These are phyloP conservation scores for Ascocoryne sarcoides DNA, from an alignment of 2,329 filamentous ascomycete genomes.

Conservation along the genomic window DNA sequence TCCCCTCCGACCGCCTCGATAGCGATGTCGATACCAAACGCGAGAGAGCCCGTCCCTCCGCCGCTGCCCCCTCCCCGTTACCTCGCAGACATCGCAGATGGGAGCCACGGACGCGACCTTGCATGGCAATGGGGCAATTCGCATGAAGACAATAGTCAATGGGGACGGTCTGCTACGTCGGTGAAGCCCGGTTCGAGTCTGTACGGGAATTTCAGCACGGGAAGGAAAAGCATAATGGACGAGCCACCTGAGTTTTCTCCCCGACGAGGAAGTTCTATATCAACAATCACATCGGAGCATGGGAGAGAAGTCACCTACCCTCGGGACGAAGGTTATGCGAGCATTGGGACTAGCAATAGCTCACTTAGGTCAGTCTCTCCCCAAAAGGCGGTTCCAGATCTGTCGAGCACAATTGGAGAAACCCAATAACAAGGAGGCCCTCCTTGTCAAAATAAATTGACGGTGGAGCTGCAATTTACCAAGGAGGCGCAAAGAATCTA, in stretches of 20 bases:
- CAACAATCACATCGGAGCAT: slow-evolving; percentile 37
- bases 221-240: slow-evolving; percentile 18
- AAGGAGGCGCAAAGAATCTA: no score
- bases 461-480: no score
- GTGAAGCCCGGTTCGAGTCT: slow-evolving; percentile 42
- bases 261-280: slow-evolving; percentile 31
- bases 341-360: slow-evolving; percentile 27
- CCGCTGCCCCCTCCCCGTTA: slow-evolving; percentile 55
- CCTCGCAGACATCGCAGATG: slow-evolving; percentile 44
- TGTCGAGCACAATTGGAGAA: neutral
- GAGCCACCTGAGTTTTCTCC: slow-evolving; percentile 22
- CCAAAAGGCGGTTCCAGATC: neutral
- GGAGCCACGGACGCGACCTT: slow-evolving; percentile 52
- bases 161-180: slow-evolving; percentile 34
- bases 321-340: slow-evolving; percentile 30
- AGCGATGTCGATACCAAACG: slow-evolving; percentile 55
- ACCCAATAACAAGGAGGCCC: neutral
- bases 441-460: no score
- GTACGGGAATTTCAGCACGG: slow-evolving; percentile 35
- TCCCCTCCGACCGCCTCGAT: slow-evolving; percentile 35
- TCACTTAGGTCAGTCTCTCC: slow-evolving; percentile 25
- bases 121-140: slow-evolving; percentile 52
- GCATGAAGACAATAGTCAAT: slow-evolving; percentile 35
- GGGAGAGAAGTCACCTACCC: slow-evolving; percentile 20
- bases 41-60: slow-evolving; percentile 45